These are phyloP conservation scores for Glebionis coronaria DNA, from an alignment of 129 eudicot species.

Conservation along the genomic window DNA sequence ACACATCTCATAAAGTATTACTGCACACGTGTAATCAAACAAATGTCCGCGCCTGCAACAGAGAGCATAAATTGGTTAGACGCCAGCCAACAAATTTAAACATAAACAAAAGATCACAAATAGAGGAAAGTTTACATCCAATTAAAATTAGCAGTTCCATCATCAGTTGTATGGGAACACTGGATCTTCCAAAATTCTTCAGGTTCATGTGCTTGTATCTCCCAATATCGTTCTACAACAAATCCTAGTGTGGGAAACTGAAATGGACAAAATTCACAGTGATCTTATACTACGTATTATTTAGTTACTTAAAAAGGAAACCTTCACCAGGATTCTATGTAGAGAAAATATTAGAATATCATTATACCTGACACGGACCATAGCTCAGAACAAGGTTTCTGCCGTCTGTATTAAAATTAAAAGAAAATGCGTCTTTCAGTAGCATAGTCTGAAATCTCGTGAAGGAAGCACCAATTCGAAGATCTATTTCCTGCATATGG, in stretches of 20 bases:
- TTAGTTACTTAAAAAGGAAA: not conserved
- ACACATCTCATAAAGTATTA: constrained; percentile 86
- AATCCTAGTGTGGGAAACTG: constrained; percentile 98
- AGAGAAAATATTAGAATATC: not conserved
- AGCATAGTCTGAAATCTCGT: constrained; percentile 97
- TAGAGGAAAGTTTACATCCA: constrained; percentile 61
- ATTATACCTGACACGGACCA: constrained; percentile 94
- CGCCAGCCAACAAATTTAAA: constrained; percentile 15
- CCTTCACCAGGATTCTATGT: not conserved
- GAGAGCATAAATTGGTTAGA: constrained; percentile 13
- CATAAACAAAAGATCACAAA: constrained; percentile 8
- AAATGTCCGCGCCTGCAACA: constrained; percentile 85
- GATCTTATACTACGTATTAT: constrained; percentile 10
- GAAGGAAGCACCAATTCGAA: constrained; percentile 95
- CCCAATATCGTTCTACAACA: constrained; percentile 97
- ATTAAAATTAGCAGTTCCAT: constrained; percentile 69
- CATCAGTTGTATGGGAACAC: constrained; percentile 78
- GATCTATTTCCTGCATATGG: constrained; percentile 82
- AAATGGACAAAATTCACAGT: constrained; percentile 13
- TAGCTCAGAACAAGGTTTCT: constrained; percentile 74
- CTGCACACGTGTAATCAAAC: constrained; percentile 91
- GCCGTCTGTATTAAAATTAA: constrained; percentile 66
- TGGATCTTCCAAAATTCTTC: constrained; percentile 96
- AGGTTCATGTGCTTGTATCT: constrained; percentile 91
- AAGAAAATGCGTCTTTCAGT: constrained; percentile 71